Conservation (phyloP, 306 rosid species). For the Sechiopsis laciniata region DNA sequence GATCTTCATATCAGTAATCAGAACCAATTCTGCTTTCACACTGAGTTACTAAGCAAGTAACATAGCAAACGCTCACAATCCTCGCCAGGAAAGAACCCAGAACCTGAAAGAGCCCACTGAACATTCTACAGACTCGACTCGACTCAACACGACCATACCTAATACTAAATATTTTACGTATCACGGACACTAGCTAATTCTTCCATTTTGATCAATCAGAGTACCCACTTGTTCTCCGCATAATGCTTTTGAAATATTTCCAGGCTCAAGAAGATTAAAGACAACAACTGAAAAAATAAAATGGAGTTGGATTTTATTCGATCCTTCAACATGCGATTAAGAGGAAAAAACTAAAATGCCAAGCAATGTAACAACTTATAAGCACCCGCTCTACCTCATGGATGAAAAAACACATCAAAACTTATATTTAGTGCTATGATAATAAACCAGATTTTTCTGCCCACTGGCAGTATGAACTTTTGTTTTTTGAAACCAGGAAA, state of each 20-base stretch:
- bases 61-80: conserved; percentile 9
- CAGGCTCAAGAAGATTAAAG: conserved; percentile 46
- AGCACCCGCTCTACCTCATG: background rate
- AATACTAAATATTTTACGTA: conserved; percentile 19
- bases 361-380: background rate
- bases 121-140: conserved; percentile 17
- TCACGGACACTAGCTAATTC: conserved; percentile 30
- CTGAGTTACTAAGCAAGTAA: conserved; percentile 6
- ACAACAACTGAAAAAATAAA: conserved; percentile 39
- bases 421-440: background rate
- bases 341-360: background rate
- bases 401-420: background rate
- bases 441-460: conserved; percentile 11
- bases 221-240: conserved; percentile 51
- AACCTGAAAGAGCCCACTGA: conserved; percentile 6
- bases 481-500: too few relatives aligned
- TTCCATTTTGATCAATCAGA: conserved; percentile 38
- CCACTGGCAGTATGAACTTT: background rate
- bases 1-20: conserved; percentile 8
- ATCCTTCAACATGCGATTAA: background rate
- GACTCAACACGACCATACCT: background rate
- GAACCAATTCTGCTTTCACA: conserved; percentile 18
- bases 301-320: background rate
- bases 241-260: conserved; percentile 46
- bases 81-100: conserved; percentile 11